phyloP scores from a whole-genome alignment of 768 basidiomycete genomes.

The Baorangia bicolor region DNA sequence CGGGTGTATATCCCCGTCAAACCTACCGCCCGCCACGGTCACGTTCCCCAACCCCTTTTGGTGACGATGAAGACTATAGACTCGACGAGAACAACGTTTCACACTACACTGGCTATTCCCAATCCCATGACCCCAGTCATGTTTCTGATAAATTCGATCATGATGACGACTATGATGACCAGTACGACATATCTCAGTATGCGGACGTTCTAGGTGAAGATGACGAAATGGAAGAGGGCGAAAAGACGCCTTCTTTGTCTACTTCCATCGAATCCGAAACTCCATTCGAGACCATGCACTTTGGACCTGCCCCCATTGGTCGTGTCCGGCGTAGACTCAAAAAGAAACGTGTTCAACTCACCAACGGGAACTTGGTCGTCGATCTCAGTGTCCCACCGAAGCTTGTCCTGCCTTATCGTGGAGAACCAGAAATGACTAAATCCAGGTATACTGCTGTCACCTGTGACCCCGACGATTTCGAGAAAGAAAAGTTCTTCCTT shows the following conservation, averaged over 20 bases:
- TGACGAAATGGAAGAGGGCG: conserved; percentile 20
- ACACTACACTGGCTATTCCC: conserved; percentile 49
- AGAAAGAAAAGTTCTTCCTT: conserved; percentile 77
- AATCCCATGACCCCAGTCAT: conserved; percentile 13
- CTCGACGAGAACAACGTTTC: conserved; percentile 55
- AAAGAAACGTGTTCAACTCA: conserved; percentile 81
- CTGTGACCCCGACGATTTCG: conserved; percentile 92
- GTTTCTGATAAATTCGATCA: conserved; percentile 25
- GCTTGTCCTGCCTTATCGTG: conserved; percentile 69
- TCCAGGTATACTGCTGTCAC: conserved; percentile 87
- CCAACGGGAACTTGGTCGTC: conserved; percentile 85
- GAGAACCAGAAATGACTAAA: conserved; percentile 70
- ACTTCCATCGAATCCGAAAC: conserved; percentile 45
- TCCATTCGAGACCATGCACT: conserved; percentile 71
- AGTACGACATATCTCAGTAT: conserved; percentile 35
- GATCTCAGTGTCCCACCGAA: conserved; percentile 83
- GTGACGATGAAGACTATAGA: conserved; percentile 70
- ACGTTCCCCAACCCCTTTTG: conserved; percentile 73
- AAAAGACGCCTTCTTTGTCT: conserved; percentile 26
- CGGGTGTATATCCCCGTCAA: conserved; percentile 53
- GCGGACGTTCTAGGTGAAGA: conserved; percentile 23
- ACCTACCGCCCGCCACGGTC: conserved; percentile 56
- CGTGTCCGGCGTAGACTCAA: conserved; percentile 73
- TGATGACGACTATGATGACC: conserved; percentile 14
- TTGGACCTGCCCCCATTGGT: conserved; percentile 83